Evolutionary conservation across 192 early-diverging fungal genomes (phyloP), one percentile per base, ranked within the genome.

Genomic region (Backusella luteola): DNA sequence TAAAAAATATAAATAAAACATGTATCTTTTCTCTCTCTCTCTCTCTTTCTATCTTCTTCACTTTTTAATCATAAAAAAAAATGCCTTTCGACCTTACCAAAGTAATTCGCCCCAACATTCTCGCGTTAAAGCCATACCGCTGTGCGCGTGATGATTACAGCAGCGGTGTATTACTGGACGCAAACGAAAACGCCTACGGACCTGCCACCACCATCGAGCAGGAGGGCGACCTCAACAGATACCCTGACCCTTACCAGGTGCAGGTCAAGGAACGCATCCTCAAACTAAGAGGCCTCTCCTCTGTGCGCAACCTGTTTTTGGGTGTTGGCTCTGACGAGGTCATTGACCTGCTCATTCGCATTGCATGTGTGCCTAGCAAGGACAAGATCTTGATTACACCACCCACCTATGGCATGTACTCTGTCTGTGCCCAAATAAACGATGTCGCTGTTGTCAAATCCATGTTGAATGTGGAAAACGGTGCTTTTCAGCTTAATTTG

Each of bases 401-500:
- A 75, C 98, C 98, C 4, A 98, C 97, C 32, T 99, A 99, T 82
- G 98, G 98, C 67, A 99, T 99, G 98, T 99, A 99, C 86, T 87
- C 89, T 23, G 96, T 97, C 19, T 91, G 88, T 53, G 96, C 97
- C 35, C 90, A 94, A 75, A 91, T 97, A 80, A 99, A 99, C 81
- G 98, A 99, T 87, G 94, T 98, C 0, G 87, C 81, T 52, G 89
- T 98, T 49, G 91, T 95, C 66, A 95, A 94, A 79, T 94, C 95
- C 34, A 91, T 90, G 35, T 83, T 99, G 75, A 82, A 91, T 70
- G 91, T 96, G 6, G 91, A 91, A 19, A 86, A 82, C 36, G 94
- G 88, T 2, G 67, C 74, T 44, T 96, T 92, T 79, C 91, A 94
- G 75, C 81, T 95, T 75, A 70, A 88, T 41, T 83, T 87, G 11